These are phyloP conservation scores for Lepiota venenata DNA, from an alignment of 768 basidiomycete species.

Conservation along the genomic window DNA sequence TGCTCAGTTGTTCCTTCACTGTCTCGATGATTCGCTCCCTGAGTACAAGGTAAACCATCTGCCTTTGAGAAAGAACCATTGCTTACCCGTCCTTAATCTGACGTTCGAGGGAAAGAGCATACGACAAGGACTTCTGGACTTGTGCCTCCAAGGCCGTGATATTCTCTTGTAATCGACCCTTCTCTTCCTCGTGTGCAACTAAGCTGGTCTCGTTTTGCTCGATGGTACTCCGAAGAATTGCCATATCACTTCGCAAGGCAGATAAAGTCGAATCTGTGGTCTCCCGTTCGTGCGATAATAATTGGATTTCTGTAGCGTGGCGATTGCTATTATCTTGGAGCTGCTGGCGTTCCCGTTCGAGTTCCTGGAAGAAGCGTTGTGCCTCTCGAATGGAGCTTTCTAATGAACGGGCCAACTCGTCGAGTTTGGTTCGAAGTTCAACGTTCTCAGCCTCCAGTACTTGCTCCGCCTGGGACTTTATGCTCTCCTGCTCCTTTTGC, in stretches of 20 bases:
- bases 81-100: constrained; percentile 61
- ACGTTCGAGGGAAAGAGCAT: constrained; percentile 59
- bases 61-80: background rate
- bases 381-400: constrained; percentile 35
- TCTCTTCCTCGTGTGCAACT: constrained; percentile 45
- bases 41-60: background rate
- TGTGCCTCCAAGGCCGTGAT: constrained; percentile 62
- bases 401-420: constrained; percentile 33
- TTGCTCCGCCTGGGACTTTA: constrained; percentile 18
- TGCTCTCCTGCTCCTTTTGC: constrained; percentile 26
- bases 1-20: constrained; percentile 38
- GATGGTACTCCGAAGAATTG: constrained; percentile 34
- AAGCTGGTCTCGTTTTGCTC: constrained; percentile 34
- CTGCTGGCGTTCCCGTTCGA: constrained; percentile 35
- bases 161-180: constrained; percentile 46
- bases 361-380: constrained; percentile 30
- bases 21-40: constrained; percentile 46
- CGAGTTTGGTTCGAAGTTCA: constrained; percentile 31
- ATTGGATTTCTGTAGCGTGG: constrained; percentile 28
- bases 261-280: constrained; percentile 29
- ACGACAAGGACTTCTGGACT: constrained; percentile 57
- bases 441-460: constrained; percentile 32
- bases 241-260: constrained; percentile 33
- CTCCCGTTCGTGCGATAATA: constrained; percentile 22
- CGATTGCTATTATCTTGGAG: constrained; percentile 29